A percentile compares a stretch with the other conserved stretches of the same genome.
Conservation (phyloP, 768 basidiomycete genomes). For the Dendrothele bispora region DNA sequence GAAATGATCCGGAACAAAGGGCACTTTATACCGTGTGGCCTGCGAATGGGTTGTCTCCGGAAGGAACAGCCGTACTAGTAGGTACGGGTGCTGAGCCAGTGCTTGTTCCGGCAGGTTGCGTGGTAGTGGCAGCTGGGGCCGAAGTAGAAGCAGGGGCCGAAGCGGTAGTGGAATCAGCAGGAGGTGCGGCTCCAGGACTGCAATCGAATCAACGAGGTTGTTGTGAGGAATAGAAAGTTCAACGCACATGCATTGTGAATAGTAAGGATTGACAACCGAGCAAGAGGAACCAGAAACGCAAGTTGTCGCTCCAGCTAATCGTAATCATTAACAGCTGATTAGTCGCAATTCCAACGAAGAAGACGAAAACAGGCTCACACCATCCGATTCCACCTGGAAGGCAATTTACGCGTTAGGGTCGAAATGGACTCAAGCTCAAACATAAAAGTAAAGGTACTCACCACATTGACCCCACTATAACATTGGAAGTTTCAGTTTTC, state of each 20-base stretch:
- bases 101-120: slow-evolving; percentile 10
- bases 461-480: slow-evolving; percentile 6
- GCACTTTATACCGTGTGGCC: slow-evolving; percentile 40
- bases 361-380: not conserved
- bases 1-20: not conserved
- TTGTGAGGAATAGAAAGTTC: not conserved
- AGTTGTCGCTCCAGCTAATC: slow-evolving; percentile 7
- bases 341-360: too few relatives aligned
- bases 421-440: too few relatives aligned
- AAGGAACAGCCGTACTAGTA: slow-evolving; percentile 34
- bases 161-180: not conserved
- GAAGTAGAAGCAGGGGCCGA: not conserved
- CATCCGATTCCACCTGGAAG: slow-evolving; percentile 9
- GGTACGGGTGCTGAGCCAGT: slow-evolving; percentile 26
- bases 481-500: too few relatives aligned
- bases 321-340: not conserved
- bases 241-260: not conserved
- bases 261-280: slow-evolving; percentile 4
- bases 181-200: slow-evolving; percentile 4
- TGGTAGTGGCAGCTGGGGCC: slow-evolving; percentile 10
- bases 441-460: too few relatives aligned
- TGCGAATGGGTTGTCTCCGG: slow-evolving; percentile 51
- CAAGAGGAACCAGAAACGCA: slow-evolving; percentile 8
- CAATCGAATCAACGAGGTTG: not conserved
- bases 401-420: too few relatives aligned